phyloP scores from a whole-genome alignment of 148 eudicot species.

The Beta vulgaris region DNA sequence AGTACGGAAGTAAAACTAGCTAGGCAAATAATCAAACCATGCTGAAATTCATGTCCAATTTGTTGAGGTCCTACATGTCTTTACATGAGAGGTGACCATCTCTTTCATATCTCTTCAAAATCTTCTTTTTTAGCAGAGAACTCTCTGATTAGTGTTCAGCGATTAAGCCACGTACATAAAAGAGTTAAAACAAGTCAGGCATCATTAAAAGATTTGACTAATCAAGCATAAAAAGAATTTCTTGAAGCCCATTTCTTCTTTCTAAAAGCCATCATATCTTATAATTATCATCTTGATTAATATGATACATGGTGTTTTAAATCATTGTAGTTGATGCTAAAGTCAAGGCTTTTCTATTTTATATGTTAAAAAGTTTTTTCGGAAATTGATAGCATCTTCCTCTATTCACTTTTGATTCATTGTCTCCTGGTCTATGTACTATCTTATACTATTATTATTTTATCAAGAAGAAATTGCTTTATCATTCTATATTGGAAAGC shows the following conservation, averaged over 20 bases:
- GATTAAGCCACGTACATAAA: slow-evolving; percentile 7
- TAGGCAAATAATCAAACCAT: not conserved
- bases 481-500: too few relatives aligned
- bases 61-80: slow-evolving; percentile 13
- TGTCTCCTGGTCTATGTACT: too few relatives aligned
- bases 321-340: too few relatives aligned
- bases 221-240: not conserved
- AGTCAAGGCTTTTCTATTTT: too few relatives aligned
- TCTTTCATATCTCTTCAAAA: slow-evolving; percentile 15
- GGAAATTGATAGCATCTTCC: too few relatives aligned
- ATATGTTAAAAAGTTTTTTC: too few relatives aligned
- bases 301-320: too few relatives aligned
- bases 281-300: not conserved
- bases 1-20: not conserved
- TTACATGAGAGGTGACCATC: slow-evolving; percentile 12
- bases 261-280: not conserved
- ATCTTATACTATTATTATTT: too few relatives aligned
- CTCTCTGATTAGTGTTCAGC: slow-evolving; percentile 10
- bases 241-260: not conserved
- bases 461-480: too few relatives aligned
- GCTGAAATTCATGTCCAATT: not conserved
- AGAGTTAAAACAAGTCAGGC: not conserved
- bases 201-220: slow-evolving; percentile 4
- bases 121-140: not conserved
- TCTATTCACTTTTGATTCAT: too few relatives aligned